These are phyloP conservation scores for Saccharum officinarum DNA, from an alignment of 176 grass and related monocot genomes.

Conservation along the genomic window DNA sequence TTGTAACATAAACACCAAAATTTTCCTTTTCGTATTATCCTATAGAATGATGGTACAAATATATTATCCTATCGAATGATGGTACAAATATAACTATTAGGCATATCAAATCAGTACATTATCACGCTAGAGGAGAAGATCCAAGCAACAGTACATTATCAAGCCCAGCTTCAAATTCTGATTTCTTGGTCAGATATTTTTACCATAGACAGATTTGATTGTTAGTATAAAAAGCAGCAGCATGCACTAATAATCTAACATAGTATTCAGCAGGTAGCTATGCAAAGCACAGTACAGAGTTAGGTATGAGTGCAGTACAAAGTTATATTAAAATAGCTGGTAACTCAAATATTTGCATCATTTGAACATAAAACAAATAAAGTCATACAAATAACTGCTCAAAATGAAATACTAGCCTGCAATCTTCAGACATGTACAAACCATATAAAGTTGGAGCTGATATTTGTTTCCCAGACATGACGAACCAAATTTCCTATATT, in stretches of 20 bases:
- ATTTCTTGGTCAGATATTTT: not conserved
- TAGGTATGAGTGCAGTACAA: too few species aligned
- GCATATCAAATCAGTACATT: not conserved
- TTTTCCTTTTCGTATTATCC: not conserved
- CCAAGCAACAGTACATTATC: not conserved
- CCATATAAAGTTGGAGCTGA: not conserved
- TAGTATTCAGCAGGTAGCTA: not conserved
- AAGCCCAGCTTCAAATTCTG: not conserved
- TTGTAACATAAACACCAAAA: not conserved
- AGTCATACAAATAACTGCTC: not conserved
- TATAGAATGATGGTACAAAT: not conserved
- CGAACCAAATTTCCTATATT: not conserved
- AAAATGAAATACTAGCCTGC: not conserved
- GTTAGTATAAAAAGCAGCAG: not conserved
- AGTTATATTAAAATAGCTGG: not conserved
- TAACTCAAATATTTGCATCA: conserved; percentile 6
- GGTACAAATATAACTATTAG: not conserved
- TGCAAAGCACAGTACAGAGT: not conserved
- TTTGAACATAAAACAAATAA: not conserved
- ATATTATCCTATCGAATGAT: conserved; percentile 11
- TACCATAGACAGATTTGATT: not conserved
- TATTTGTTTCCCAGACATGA: not conserved
- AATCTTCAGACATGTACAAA: not conserved
- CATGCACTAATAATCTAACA: not conserved
- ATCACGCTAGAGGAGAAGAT: not conserved